Percentiles rank a stretch among this genome's conserved stretches.
These are phyloP conservation scores for Komagataella pseudopastoris DNA, from an alignment of 805 yeast genomes.

Conservation along the genomic window DNA sequence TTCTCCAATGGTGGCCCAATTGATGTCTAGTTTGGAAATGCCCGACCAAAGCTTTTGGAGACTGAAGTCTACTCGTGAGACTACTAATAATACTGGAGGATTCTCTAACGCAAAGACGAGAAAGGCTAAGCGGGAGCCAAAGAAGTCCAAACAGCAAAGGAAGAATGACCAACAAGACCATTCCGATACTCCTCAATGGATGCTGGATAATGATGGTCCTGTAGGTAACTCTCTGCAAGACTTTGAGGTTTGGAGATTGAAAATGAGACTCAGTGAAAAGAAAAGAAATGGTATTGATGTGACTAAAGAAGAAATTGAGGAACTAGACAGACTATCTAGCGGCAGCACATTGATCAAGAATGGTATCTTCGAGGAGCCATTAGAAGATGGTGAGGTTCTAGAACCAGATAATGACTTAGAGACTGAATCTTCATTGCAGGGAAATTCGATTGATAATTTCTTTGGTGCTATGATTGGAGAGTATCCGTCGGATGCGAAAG, in stretches of 20 bases:
- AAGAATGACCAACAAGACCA: conserved; percentile 6
- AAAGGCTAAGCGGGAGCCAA: conserved; percentile 2
- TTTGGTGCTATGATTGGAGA: not conserved
- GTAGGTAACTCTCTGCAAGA: conserved; percentile 41
- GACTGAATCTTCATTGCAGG: not conserved
- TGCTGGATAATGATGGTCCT: conserved; percentile 19
- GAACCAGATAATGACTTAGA: not conserved
- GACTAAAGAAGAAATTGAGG: conserved; percentile 9
- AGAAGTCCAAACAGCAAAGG: conserved; percentile 5
- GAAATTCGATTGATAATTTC: not conserved
- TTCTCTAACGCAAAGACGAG: conserved; percentile 1
- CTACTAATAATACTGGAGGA: conserved; percentile 4
- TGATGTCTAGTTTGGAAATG: conserved; percentile 4
- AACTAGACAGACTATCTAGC: not conserved
- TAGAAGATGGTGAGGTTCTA: not conserved
- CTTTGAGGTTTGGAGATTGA: conserved; percentile 45
- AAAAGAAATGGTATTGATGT: conserved; percentile 29
- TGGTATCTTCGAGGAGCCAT: not conserved
- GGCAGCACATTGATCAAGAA: not conserved
- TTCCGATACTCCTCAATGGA: conserved; percentile 20
- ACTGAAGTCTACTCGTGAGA: conserved; percentile 2
- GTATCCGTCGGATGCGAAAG: not conserved
- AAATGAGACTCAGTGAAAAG: conserved; percentile 36
- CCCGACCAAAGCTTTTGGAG: conserved; percentile 5
- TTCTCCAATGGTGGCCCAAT: not conserved